Evolutionary conservation across 2,329 filamentous ascomycete species (phyloP).

Genomic region (Colletotrichum truncatum): DNA sequence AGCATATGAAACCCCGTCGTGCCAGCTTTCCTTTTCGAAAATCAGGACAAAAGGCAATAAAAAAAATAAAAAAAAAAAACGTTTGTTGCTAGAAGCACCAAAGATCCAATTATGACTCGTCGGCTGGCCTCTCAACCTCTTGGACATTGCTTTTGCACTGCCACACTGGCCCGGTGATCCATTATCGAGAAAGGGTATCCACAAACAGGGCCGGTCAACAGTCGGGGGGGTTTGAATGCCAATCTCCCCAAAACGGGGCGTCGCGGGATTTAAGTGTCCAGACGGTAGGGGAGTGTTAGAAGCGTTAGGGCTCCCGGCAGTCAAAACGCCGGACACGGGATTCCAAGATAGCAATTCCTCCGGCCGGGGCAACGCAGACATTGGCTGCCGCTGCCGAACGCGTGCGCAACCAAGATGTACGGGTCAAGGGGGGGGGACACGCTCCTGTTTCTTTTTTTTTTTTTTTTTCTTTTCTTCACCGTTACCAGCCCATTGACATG

Average conservation of each 20-base stretch:
- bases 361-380: slow-evolving; percentile 22
- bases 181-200: neutral
- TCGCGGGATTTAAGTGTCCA: slow-evolving; percentile 18
- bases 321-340: slow-evolving; percentile 24
- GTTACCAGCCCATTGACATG: neutral
- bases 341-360: slow-evolving; percentile 23
- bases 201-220: slow-evolving; percentile 18
- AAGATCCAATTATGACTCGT: slow-evolving; percentile 18
- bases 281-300: neutral
- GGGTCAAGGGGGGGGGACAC: neutral
- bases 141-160: slow-evolving; percentile 25
- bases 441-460: neutral
- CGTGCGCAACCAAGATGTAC: slow-evolving; percentile 9
- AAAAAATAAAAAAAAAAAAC: neutral
- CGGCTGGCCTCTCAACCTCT: slow-evolving; percentile 3
- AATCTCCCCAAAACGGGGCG: slow-evolving; percentile 21
- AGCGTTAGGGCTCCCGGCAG: slow-evolving; percentile 22
- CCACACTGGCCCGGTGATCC: slow-evolving; percentile 13
- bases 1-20: slow-evolving; percentile 3
- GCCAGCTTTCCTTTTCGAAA: neutral
- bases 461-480: neutral
- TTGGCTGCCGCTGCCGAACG: slow-evolving; percentile 13
- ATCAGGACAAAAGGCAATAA: neutral
- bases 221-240: neutral
- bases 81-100: neutral